A percentile compares a stretch with the other conserved stretches of the same genome.
Evolutionary conservation across 1,284 basidiomycete species (phyloP).

Genomic region (Hymenochaete sp.): DNA sequence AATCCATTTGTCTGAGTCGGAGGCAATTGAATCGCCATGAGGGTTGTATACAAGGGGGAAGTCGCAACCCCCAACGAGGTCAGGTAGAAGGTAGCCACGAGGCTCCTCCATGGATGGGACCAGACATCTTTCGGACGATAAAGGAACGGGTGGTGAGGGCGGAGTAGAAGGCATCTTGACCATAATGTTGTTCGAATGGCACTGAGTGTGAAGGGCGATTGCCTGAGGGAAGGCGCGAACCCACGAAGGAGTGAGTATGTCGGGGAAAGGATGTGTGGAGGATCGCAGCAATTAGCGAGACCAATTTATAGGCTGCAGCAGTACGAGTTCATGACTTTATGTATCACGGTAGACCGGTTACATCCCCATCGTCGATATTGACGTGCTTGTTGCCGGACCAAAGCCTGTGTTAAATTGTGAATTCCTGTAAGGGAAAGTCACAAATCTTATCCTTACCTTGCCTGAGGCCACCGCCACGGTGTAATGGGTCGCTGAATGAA

Average conservation of each 20-base stretch:
- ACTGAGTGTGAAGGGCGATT: not conserved
- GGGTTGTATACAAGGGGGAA: conserved; percentile 46
- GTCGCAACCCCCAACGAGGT: conserved; percentile 52
- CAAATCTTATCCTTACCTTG: no score
- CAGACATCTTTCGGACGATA: not conserved
- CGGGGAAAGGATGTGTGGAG: no score
- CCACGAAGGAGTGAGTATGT: not conserved
- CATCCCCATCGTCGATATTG: no score
- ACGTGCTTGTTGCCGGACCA: no score
- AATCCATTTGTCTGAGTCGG: conserved; percentile 53
- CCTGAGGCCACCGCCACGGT: no score
- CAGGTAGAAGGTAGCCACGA: conserved; percentile 46
- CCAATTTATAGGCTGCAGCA: no score
- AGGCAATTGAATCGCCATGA: conserved; percentile 45
- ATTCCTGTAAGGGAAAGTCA: no score
- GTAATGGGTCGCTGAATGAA: no score
- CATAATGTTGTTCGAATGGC: conserved; percentile 5
- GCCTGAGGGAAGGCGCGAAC: not conserved
- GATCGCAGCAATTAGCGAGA: no score
- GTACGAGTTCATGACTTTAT: no score
- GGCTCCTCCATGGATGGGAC: not conserved
- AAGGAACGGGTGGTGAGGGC: not conserved
- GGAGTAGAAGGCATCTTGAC: conserved; percentile 14
- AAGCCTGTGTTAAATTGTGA: no score
- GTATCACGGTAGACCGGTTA: no score